Conservation (phyloP, 306 rosid species). For the Rubus parviflorus region DNA sequence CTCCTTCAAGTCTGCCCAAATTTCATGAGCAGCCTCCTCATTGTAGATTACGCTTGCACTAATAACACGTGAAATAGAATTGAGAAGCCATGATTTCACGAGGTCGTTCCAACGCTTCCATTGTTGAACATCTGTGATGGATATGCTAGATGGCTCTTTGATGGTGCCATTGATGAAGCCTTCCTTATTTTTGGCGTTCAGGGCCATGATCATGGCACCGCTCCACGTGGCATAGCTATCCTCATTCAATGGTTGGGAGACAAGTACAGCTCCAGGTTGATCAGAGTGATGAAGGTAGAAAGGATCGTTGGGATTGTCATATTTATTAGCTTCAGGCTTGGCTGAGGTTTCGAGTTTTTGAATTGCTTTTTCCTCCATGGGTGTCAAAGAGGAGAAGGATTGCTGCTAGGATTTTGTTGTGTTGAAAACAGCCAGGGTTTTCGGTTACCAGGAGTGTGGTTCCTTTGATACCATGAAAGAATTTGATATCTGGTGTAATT, state of each 20-base stretch:
- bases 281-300: neutral
- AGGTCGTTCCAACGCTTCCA: slow-evolving; percentile 1
- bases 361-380: too few species aligned
- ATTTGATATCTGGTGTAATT: too few species aligned
- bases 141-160: neutral
- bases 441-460: too few species aligned
- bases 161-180: neutral
- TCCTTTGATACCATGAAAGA: too few species aligned
- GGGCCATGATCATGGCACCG: neutral
- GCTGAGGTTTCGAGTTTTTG: neutral
- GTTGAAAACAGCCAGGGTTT: too few species aligned
- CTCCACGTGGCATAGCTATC: neutral
- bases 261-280: neutral
- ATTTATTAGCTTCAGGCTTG: slow-evolving; percentile 5
- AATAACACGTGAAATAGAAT: neutral
- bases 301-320: neutral
- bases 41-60: neutral
- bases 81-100: neutral
- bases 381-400: too few species aligned
- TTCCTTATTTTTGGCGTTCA: neutral
- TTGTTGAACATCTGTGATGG: neutral
- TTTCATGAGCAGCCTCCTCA: too few species aligned
- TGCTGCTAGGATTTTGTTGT: too few species aligned
- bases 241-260: neutral
- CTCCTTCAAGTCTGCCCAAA: too few species aligned